Conservation (phyloP, 345 rosid genomes). For the Heritiera fomes region DNA sequence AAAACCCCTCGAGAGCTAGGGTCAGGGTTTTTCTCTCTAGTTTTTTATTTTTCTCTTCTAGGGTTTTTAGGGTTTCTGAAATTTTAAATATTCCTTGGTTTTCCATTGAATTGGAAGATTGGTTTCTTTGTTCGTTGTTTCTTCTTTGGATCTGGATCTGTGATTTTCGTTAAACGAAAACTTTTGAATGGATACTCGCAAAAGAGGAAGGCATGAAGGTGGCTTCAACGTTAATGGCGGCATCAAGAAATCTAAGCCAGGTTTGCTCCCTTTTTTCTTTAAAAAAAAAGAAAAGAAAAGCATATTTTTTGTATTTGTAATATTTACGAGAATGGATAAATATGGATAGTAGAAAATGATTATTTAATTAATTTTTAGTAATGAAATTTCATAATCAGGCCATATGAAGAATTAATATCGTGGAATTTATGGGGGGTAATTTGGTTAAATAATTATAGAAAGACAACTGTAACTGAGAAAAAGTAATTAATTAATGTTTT, state of each 20-base stretch:
- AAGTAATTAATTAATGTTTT: conserved; percentile 69
- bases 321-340: not conserved
- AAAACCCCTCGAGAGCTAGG: conserved; percentile 28
- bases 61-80: not conserved
- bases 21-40: conserved; percentile 33
- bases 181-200: conserved; percentile 56
- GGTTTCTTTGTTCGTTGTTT: not conserved
- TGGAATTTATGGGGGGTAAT: not conserved
- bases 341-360: not conserved
- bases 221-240: conserved; percentile 66
- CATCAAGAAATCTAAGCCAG: conserved; percentile 44
- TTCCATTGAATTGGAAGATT: not conserved
- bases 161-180: not conserved
- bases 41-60: too few species aligned
- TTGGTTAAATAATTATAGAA: not conserved
- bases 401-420: not conserved
- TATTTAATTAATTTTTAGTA: not conserved
- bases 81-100: not conserved
- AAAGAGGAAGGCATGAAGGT: conserved; percentile 67
- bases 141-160: conserved; percentile 40
- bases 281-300: too few species aligned
- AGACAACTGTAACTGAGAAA: conserved; percentile 33
- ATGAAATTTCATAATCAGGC: not conserved
- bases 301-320: too few species aligned
- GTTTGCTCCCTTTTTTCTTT: conserved; percentile 21